Conservation (phyloP, 2,329 filamentous ascomycete species). For the Xylaria sp. region DNA sequence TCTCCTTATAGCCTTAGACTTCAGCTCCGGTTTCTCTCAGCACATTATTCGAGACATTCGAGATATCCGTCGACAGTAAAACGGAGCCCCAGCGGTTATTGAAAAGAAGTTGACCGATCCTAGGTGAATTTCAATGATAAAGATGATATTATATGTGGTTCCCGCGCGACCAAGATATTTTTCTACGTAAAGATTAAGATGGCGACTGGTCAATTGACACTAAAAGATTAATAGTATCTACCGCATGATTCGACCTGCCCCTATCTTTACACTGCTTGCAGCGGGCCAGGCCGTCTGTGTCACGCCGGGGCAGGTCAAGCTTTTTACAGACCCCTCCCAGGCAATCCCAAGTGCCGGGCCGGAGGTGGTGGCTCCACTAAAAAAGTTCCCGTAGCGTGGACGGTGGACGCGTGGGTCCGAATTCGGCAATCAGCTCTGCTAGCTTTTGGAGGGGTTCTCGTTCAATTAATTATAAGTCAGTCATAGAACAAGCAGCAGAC, state of each 20-base stretch:
- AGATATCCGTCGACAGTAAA: too few species aligned
- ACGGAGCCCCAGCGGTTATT: neutral
- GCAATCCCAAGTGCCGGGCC: neutral
- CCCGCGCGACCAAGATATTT: too few species aligned
- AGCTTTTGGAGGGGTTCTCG: neutral
- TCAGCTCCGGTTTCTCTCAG: too few species aligned
- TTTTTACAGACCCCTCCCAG: neutral
- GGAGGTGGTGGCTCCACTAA: neutral
- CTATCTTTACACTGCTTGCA: too few species aligned
- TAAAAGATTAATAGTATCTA: too few species aligned
- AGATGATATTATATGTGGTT: too few species aligned
- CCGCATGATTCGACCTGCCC: too few species aligned
- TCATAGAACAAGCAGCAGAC: neutral
- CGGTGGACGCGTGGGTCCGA: neutral
- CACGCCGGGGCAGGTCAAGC: neutral
- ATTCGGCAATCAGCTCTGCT: neutral
- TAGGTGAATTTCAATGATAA: constrained; percentile 29
- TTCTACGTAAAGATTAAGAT: too few species aligned
- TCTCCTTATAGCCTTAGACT: neutral
- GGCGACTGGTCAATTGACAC: too few species aligned
- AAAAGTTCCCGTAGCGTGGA: neutral
- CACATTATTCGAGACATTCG: too few species aligned
- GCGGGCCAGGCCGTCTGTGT: neutral
- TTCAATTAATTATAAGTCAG: neutral
- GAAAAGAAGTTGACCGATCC: constrained; percentile 24